Evolutionary conservation across 2,329 filamentous ascomycete genomes (phyloP), one percentile per base, ranked within the genome.

Genomic region (Monilinia fructigena): DNA sequence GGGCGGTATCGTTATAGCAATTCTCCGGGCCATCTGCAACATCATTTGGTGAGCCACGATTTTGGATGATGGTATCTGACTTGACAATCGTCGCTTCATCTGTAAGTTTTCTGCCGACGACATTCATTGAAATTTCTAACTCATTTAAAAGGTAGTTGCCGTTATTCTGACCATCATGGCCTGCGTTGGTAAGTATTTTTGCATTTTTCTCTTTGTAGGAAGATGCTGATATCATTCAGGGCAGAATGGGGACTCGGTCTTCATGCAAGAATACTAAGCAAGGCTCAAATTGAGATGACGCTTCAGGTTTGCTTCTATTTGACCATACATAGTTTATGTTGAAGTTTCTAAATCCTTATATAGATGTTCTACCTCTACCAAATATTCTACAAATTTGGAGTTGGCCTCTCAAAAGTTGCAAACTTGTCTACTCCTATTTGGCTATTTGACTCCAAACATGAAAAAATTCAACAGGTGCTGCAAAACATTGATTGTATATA

Each of bases 301-400:
- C 53, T 50, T 16, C n/a, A 64, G 62, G 62, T 64, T 50, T 38
- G 42, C 40, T 16, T 6, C 10, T n/a, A 26, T 23, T 35, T 10
- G 18, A 18, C 0, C 11, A 20, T 14, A 2, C 3, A 8, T 23
- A 16, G 20, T 35, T 35, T 52, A 20, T 40, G n/a, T 28, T 28
- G 45, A 23, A 12, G 55, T 45, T 62, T 38, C 67, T 68, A 53
- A 53, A 68, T 47, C 26, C 12, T 20, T 20, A 55, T 10, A 40
- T n/a, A 70, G 68, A 68, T 68, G 67, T 70, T 70, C 42, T 70
- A 60, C 54, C 56, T 70, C 14, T 70, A 66, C 47, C 68, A 68
- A 55, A 66, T 70, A 31, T 65, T 70, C 40, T 70, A 68, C 55
- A 68, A 70, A 63, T 59, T 61, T 40, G 61, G 56, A 28, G 65